Evolutionary conservation across 306 rosid species (phyloP).

Genomic region (Senna tora): DNA sequence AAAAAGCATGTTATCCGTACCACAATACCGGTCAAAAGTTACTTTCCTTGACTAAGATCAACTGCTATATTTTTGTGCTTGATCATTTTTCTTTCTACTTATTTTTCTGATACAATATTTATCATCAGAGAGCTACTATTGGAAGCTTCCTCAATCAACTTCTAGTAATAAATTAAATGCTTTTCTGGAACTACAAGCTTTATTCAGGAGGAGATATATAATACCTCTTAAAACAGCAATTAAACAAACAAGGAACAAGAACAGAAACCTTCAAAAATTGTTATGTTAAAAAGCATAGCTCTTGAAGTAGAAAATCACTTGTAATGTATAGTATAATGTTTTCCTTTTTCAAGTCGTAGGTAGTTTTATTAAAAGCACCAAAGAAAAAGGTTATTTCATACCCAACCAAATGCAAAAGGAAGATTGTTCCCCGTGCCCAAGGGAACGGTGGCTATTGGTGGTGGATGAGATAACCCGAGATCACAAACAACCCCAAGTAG

Average conservation of each 20-base stretch:
- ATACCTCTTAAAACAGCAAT: neutral
- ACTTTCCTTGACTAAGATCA: neutral
- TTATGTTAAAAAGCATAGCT: neutral
- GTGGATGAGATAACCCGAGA: conserved; percentile 79
- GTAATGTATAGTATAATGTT: neutral
- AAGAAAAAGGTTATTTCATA: conserved; percentile 42
- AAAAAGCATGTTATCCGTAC: conserved; percentile 4
- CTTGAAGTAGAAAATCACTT: conserved; percentile 17
- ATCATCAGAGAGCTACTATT: neutral
- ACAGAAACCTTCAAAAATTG: no score
- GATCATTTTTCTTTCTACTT: neutral
- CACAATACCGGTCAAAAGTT: neutral
- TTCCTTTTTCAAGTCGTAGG: conserved; percentile 3
- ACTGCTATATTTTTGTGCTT: neutral
- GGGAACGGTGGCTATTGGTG: conserved; percentile 90
- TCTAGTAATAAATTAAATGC: conserved; percentile 9
- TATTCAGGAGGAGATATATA: neutral
- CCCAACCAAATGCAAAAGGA: conserved; percentile 99
- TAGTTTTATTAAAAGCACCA: conserved; percentile 28
- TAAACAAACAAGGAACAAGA: no score
- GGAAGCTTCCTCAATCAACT: conserved; percentile 13
- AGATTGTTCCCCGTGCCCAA: conserved; percentile 98
- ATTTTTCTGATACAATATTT: conserved; percentile 7
- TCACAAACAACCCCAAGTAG: conserved; percentile 98
- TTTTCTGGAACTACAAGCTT: neutral